These are phyloP conservation scores for Diplocarpon mali DNA, from an alignment of 2,329 filamentous ascomycete genomes.

Conservation along the genomic window DNA sequence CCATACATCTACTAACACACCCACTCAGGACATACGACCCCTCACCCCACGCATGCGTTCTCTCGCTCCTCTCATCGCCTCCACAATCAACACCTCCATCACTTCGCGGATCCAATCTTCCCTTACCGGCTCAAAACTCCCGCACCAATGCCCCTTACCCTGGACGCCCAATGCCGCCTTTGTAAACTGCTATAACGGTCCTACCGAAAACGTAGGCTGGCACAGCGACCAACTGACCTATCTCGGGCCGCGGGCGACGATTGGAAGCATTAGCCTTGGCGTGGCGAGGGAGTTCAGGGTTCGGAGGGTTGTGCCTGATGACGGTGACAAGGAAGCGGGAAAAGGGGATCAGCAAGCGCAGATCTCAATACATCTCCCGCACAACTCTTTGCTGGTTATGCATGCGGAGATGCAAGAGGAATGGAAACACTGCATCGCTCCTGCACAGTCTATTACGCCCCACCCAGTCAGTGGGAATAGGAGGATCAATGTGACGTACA, in stretches of 20 bases:
- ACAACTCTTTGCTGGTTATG: slow-evolving; percentile 92
- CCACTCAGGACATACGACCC: slow-evolving; percentile 55
- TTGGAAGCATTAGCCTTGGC: slow-evolving; percentile 81
- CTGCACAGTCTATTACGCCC: slow-evolving; percentile 65
- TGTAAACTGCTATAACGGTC: slow-evolving; percentile 86
- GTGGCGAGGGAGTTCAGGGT: slow-evolving; percentile 92
- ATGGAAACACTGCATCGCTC: slow-evolving; percentile 84
- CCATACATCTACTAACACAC: slow-evolving; percentile 1
- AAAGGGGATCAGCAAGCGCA: slow-evolving; percentile 33
- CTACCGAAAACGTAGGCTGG: slow-evolving; percentile 74
- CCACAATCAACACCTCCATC: slow-evolving; percentile 70
- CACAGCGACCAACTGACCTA: slow-evolving; percentile 92
- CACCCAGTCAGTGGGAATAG: slow-evolving; percentile 72
- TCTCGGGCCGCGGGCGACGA: slow-evolving; percentile 76
- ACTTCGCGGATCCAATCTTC: slow-evolving; percentile 53
- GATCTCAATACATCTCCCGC: slow-evolving; percentile 84
- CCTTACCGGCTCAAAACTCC: slow-evolving; percentile 60
- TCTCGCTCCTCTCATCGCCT: slow-evolving; percentile 59
- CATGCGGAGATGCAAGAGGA: slow-evolving; percentile 96
- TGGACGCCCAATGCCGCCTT: slow-evolving; percentile 88
- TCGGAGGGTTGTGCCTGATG: slow-evolving; percentile 58
- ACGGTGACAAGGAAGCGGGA: slow-evolving; percentile 21
- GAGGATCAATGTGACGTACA: slow-evolving; percentile 89
- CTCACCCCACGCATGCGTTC: slow-evolving; percentile 63
- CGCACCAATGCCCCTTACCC: slow-evolving; percentile 57